Percentiles rank a stretch among this genome's conserved stretches.
Conservation (phyloP, 129 eudicot genomes). For the Tanacetum coccineum region DNA sequence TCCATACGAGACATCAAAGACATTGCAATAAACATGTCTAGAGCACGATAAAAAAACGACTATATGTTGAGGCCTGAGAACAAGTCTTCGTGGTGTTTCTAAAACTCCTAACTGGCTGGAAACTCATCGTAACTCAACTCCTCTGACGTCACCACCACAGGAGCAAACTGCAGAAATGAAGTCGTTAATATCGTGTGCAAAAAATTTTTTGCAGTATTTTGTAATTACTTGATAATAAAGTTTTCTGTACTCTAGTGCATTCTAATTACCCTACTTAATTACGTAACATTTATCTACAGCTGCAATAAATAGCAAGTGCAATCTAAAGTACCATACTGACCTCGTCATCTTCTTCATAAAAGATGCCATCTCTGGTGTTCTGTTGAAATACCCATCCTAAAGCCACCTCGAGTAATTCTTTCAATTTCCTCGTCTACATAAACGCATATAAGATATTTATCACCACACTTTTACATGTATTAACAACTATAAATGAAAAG, state of each 20-base stretch:
- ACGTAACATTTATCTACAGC: too few species aligned
- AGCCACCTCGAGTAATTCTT: slow-evolving; percentile 60
- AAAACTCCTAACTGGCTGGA: neutral
- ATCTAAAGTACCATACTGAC: slow-evolving; percentile 35
- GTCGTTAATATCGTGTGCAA: neutral
- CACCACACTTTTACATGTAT: neutral
- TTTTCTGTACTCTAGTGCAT: neutral
- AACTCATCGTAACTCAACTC: slow-evolving; percentile 20
- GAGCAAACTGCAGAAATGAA: slow-evolving; percentile 65
- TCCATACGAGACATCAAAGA: neutral
- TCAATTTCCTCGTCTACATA: slow-evolving; percentile 68
- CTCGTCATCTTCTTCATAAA: slow-evolving; percentile 83
- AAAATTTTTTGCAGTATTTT: neutral
- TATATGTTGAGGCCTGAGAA: neutral
- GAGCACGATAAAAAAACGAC: neutral
- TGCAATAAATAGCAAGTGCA: too few species aligned
- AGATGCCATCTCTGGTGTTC: slow-evolving; percentile 44
- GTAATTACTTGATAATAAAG: neutral
- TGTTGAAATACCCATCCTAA: slow-evolving; percentile 79
- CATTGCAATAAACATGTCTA: neutral
- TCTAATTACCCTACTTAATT: too few species aligned
- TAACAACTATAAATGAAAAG: too few species aligned
- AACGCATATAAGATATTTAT: neutral
- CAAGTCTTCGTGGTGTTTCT: slow-evolving; percentile 5
- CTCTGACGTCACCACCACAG: slow-evolving; percentile 70